These are phyloP conservation scores for Mollisiaceae sp. DNA, from an alignment of 2,329 filamentous ascomycete species.

Conservation along the genomic window DNA sequence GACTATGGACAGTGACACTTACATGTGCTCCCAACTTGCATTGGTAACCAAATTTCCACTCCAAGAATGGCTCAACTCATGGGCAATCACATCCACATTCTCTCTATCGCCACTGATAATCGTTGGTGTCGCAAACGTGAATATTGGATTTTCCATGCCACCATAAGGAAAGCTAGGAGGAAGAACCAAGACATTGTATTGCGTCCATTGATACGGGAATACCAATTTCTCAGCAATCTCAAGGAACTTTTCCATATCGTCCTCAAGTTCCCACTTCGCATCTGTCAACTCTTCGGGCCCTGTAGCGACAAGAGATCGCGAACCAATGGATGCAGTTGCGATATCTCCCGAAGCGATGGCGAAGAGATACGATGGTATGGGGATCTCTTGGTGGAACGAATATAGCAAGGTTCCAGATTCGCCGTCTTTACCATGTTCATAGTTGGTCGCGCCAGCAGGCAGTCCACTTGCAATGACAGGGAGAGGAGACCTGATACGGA, in stretches of 20 bases:
- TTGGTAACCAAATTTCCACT: conserved; percentile 85
- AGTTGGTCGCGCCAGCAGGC: conserved; percentile 56
- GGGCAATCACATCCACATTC: conserved; percentile 95
- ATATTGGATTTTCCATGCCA: conserved; percentile 91
- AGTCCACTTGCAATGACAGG: conserved; percentile 93
- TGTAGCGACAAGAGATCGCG: conserved; percentile 82
- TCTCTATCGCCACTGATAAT: conserved; percentile 90
- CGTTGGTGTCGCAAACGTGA: conserved; percentile 93
- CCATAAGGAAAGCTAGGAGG: conserved; percentile 91
- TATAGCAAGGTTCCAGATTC: conserved; percentile 65
- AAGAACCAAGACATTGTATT: conserved; percentile 91
- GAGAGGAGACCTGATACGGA: conserved; percentile 83
- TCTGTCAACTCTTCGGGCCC: conserved; percentile 84
- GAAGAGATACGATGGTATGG: conserved; percentile 93
- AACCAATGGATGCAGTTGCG: conserved; percentile 82
- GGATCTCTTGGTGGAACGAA: conserved; percentile 86
- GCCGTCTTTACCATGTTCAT: conserved; percentile 57
- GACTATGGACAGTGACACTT: conserved; percentile 41
- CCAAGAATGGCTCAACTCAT: conserved; percentile 80
- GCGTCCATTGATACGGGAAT: conserved; percentile 90
- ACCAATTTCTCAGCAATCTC: conserved; percentile 80
- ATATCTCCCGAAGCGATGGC: conserved; percentile 90
- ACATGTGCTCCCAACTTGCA: conserved; percentile 82
- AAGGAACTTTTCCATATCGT: conserved; percentile 91
- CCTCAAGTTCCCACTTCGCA: conserved; percentile 90